phyloP scores from a whole-genome alignment of 2,329 filamentous ascomycete genomes.

The Fusarium sacchari region DNA sequence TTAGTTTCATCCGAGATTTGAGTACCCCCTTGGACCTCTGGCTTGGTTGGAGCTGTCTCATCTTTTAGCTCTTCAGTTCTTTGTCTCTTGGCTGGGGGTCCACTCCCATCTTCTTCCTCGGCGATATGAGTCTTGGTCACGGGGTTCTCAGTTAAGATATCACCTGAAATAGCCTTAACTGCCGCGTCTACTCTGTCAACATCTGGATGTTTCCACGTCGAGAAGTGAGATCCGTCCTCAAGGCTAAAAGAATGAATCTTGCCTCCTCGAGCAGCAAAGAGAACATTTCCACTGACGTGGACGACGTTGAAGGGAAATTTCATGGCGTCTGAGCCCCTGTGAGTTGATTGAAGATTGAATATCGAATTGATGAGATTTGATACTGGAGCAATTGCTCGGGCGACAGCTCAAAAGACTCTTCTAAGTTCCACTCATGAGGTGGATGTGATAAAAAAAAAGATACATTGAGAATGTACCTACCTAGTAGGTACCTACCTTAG shows the following conservation, averaged over 20 bases:
- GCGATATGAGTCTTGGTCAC: conserved; percentile 5
- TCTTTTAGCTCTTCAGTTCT: conserved; percentile 42
- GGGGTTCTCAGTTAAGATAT: conserved; percentile 19
- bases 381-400: conserved; percentile 11
- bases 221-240: conserved; percentile 66
- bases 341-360: not conserved
- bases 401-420: conserved; percentile 32
- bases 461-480: conserved; percentile 49
- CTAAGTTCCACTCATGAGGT: conserved; percentile 10
- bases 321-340: conserved; percentile 45
- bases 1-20: conserved; percentile 15
- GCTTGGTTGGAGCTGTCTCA: conserved; percentile 34
- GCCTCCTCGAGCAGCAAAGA: conserved; percentile 80
- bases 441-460: conserved; percentile 46
- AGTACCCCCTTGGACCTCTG: conserved; percentile 18
- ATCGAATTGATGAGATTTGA: not conserved
- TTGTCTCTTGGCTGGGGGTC: conserved; percentile 52
- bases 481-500: too few relatives aligned
- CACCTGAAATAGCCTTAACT: conserved; percentile 35
- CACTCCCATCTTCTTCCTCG: conserved; percentile 37
- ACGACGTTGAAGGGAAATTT: conserved; percentile 74
- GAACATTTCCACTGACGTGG: conserved; percentile 61
- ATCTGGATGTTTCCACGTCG: conserved; percentile 68
- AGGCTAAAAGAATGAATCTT: conserved; percentile 75
- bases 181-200: conserved; percentile 48